Base-by-base conservation (phyloP, 2,329 filamentous ascomycete species). In the Penicillium sp. region DNA sequence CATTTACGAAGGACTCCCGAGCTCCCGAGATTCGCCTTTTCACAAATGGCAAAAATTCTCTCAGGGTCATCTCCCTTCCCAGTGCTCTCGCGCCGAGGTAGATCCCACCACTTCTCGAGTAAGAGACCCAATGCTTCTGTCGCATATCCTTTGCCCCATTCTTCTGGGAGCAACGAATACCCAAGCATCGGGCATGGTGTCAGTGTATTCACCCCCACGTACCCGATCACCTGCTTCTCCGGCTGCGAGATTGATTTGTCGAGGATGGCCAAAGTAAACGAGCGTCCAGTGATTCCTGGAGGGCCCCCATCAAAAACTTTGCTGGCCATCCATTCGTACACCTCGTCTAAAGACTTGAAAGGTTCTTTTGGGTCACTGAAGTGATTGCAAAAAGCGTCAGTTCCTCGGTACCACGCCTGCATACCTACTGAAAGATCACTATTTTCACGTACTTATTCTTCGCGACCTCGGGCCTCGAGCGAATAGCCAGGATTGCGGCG, bases 101-200 rank as follows among this genome's bases (percentile, higher is more conserved):
- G 36, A 4, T 45, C 40, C 59, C 62, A 64, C 62, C 62, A 64
- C 45, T 54, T 46, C 35, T 55, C 54, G 25, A 62, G 34, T 42
- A 63, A 27, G 43, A 57, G 37, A 3, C 44, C 39, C 36, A 64
- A 40, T 9, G 61, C 56, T 26, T 64, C 62, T 2, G 61, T 64
- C 7, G 60, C 60, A 24, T 53, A 59, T n/a, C 61, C 62, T 18
- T 58, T 62, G 0, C 56, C 55, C 62, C 62, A 64, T 9, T 36
- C 38, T 32, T 55, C 53, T 1, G 59, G 62, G 36, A 55, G 53
- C 9, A 63, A 29, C 4, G 56, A 56, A 24, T 62, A 63, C 12
- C 62, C 61, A 12, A 63, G 58, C 24, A 63, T 59, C 1, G 59
- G 53, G 40, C 48, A 54, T 0, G 59, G 59, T 4, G 47, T 38